phyloP scores from a whole-genome alignment of 2,329 filamentous ascomycete species.

The Aaosphaeria pasadenensis region DNA sequence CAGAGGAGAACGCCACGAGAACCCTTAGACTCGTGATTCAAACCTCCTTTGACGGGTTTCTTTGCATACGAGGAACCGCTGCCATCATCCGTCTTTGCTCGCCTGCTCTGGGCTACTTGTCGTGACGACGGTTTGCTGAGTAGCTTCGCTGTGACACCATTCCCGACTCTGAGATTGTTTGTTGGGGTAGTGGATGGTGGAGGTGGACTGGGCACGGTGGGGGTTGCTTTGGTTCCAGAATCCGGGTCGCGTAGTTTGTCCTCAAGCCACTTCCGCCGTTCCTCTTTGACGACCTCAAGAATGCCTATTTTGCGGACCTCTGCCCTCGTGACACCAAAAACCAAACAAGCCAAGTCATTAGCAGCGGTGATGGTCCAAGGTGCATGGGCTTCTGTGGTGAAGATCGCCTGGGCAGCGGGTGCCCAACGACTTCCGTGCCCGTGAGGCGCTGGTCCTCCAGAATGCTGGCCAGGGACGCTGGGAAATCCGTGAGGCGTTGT shows the following conservation, averaged over 20 bases:
- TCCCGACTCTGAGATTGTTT: slow-evolving; percentile 62
- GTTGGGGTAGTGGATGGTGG: slow-evolving; percentile 16
- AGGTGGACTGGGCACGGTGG: slow-evolving; percentile 6
- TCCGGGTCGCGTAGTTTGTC: slow-evolving; percentile 71
- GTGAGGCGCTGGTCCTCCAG: slow-evolving; percentile 55
- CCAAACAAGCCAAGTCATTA: slow-evolving; percentile 91
- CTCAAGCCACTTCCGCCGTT: slow-evolving; percentile 85
- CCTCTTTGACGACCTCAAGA: slow-evolving; percentile 87
- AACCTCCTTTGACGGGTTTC: slow-evolving; percentile 54
- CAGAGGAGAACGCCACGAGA: slow-evolving; percentile 89
- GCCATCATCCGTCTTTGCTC: slow-evolving; percentile 65
- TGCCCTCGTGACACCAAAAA: slow-evolving; percentile 98
- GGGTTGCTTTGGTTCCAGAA: slow-evolving; percentile 41
- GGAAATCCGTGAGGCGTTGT: slow-evolving; percentile 34
- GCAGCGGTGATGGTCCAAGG: slow-evolving; percentile 96
- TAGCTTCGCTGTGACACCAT: slow-evolving; percentile 82
- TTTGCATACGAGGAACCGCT: slow-evolving; percentile 47
- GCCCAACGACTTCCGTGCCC: slow-evolving; percentile 88
- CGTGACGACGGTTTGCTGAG: slow-evolving; percentile 75
- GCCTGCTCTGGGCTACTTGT: slow-evolving; percentile 50
- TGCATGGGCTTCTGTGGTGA: slow-evolving; percentile 85
- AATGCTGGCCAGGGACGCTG: slow-evolving; percentile 29
- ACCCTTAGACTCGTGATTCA: slow-evolving; percentile 68
- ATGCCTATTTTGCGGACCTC: slow-evolving; percentile 95
- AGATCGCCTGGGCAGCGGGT: slow-evolving; percentile 91